Percentiles rank a stretch among this genome's conserved stretches.
Evolutionary conservation across 805 yeast species (phyloP).

Genomic region (Brettanomyces sp.): DNA sequence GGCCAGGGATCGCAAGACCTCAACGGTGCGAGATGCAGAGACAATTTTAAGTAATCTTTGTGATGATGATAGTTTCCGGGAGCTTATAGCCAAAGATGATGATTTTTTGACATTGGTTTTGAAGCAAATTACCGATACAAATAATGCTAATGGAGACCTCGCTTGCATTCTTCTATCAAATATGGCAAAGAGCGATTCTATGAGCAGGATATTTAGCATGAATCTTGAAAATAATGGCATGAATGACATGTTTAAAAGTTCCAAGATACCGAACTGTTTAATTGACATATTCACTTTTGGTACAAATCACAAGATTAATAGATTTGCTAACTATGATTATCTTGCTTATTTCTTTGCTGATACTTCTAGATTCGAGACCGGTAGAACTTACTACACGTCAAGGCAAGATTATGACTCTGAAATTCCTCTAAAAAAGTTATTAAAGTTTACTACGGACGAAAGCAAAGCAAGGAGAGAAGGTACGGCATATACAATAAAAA

Average conservation of each 20-base stretch:
- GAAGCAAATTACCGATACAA: conserved; percentile 40
- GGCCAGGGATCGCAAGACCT: conserved; percentile 42
- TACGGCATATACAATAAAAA: conserved; percentile 86
- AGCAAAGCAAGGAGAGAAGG: conserved; percentile 80
- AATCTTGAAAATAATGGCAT: conserved; percentile 16
- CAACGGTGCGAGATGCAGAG: conserved; percentile 54
- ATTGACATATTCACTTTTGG: conserved; percentile 90
- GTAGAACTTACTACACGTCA: conserved; percentile 71
- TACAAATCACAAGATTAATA: conserved; percentile 59
- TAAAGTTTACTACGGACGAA: conserved; percentile 77
- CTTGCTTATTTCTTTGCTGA: conserved; percentile 86
- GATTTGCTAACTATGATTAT: conserved; percentile 70
- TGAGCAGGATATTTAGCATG: conserved; percentile 33
- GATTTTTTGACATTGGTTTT: conserved; percentile 42
- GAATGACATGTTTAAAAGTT: conserved; percentile 40
- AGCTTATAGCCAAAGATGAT: conserved; percentile 54
- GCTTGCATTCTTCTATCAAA: conserved; percentile 80
- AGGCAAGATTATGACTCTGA: conserved; percentile 66
- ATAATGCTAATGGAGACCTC: conserved; percentile 66
- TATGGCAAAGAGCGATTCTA: conserved; percentile 64
- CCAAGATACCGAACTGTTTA: conserved; percentile 61
- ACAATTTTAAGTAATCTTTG: conserved; percentile 80
- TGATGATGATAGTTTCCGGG: conserved; percentile 57
- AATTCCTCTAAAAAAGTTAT: conserved; percentile 70
- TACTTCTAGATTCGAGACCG: conserved; percentile 62